Percentiles rank a stretch among this genome's conserved stretches.
phyloP scores from a whole-genome alignment of 1,284 basidiomycete genomes.

The Entoloma clypeatum region DNA sequence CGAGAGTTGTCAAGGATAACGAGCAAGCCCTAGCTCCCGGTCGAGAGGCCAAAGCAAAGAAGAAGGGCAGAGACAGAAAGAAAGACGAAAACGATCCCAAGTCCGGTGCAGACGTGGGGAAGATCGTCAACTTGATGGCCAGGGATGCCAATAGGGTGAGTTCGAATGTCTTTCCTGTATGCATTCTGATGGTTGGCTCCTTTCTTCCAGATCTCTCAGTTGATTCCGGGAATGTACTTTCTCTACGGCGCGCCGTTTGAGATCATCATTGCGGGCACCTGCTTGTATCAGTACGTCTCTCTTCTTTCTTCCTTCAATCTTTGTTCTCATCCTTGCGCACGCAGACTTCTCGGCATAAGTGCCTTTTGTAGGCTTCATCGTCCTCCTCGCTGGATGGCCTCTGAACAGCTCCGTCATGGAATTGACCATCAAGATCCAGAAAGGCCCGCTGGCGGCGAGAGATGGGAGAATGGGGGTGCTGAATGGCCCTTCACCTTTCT shows the following conservation, averaged over 20 bases:
- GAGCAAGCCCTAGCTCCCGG: too few relatives aligned
- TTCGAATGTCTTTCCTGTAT: background rate
- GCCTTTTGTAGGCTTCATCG: constrained; percentile 83
- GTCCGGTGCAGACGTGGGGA: constrained; percentile 69
- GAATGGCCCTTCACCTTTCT: constrained; percentile 42
- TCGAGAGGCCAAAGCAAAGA: constrained; percentile 31
- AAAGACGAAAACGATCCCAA: constrained; percentile 51
- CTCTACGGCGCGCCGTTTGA: constrained; percentile 79
- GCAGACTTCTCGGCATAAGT: constrained; percentile 75
- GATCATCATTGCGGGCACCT: constrained; percentile 68
- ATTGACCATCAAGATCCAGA: constrained; percentile 67
- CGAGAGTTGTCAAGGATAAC: constrained; percentile 65
- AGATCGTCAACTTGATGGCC: constrained; percentile 79
- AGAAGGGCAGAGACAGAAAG: constrained; percentile 36
- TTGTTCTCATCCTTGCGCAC: background rate
- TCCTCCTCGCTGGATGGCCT: constrained; percentile 73
- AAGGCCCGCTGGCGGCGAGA: constrained; percentile 66
- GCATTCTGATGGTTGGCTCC: background rate
- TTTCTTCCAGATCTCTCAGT: constrained; percentile 40
- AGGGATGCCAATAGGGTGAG: constrained; percentile 56
- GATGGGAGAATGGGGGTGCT: constrained; percentile 85
- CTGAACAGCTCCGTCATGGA: constrained; percentile 64
- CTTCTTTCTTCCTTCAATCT: constrained; percentile 6
- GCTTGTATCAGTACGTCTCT: constrained; percentile 71
- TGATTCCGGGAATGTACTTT: constrained; percentile 52